Conservation (phyloP, 2,329 filamentous ascomycete genomes). For the Neopestalotiopsis sp. region DNA sequence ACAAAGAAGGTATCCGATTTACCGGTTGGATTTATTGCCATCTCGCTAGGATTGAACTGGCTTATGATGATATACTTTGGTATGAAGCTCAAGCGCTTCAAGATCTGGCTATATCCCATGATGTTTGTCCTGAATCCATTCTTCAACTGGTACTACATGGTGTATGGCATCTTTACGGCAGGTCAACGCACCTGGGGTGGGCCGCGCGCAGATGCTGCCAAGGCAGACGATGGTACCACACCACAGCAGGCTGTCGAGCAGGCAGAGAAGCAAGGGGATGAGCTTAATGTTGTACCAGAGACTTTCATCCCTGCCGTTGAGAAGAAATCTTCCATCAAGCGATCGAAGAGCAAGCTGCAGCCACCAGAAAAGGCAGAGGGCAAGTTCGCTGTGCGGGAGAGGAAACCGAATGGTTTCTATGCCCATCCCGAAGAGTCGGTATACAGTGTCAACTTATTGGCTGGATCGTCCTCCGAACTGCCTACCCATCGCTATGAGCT, state of each 20-base stretch:
- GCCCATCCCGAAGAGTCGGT: constrained; percentile 72
- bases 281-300: constrained; percentile 87
- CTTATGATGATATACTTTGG: constrained; percentile 96
- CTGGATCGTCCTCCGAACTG: constrained; percentile 28
- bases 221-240: constrained; percentile 77
- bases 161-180: constrained; percentile 94
- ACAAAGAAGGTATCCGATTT: constrained; percentile 79
- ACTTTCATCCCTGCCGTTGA: constrained; percentile 73
- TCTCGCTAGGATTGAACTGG: constrained; percentile 94
- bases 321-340: constrained; percentile 46
- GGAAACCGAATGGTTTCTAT: constrained; percentile 72
- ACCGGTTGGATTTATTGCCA: constrained; percentile 90
- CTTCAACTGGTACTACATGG: constrained; percentile 98
- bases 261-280: constrained; percentile 80
- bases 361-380: constrained; percentile 80
- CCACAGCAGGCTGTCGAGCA: constrained; percentile 84
- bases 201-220: constrained; percentile 85
- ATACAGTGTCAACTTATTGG: constrained; percentile 53
- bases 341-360: constrained; percentile 65
- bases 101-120: constrained; percentile 91
- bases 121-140: constrained; percentile 97
- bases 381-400: constrained; percentile 75
- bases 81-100: constrained; percentile 83
- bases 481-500: constrained; percentile 52
- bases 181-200: constrained; percentile 96